Evolutionary conservation across 1,284 basidiomycete species (phyloP), one percentile per base, ranked within the genome.

Genomic region (Moesziomyces parantarcticus): DNA sequence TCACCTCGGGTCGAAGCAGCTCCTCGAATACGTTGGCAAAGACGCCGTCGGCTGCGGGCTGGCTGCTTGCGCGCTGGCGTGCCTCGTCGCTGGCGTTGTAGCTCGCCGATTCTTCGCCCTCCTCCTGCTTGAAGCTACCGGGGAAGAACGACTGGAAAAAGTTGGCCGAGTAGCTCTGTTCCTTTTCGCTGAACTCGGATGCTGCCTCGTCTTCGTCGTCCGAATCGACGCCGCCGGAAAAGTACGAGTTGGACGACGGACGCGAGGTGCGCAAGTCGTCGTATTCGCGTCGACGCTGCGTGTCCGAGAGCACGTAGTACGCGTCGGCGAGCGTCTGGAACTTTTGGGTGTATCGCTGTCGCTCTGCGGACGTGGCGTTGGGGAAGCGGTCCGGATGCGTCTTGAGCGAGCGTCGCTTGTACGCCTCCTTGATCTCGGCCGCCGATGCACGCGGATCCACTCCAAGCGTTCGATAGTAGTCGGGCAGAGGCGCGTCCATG

Each of bases 291-390:
- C 94, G 87, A 43, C 89, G 87, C 18, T 72, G 77, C 2, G 89
- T 84, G 84, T 97, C 93, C 0, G 92, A 95, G 25, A 98, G 89
- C 9, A 97, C 92, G 84, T 94, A 98, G 86, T 97, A 97, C 11
- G 95, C 95, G 85, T 98, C 94, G 50, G 95, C 93, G 64, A 97
- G 90, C n/a, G 75, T 69, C 58, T 83, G 82, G 90, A 77, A 84
- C 64, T 75, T 83, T 74, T 73, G 83, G 50, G 77, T 85, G 52
- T 76, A 90, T 22, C 83, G 85, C 74, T 88, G 88, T 82, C 89
- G 91, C 84, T 96, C 91, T 10, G 87, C 87, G 8, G 88, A 86
- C 1, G 89, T 89, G 3, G 90, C 92, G 77, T 91, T 92, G n/a
- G 87, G 87, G 44, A 95, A 86, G 61, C 94, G 87, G 84, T 97